Base-by-base conservation (phyloP, 805 yeast species). In the Nakazawaea molendinolei region DNA sequence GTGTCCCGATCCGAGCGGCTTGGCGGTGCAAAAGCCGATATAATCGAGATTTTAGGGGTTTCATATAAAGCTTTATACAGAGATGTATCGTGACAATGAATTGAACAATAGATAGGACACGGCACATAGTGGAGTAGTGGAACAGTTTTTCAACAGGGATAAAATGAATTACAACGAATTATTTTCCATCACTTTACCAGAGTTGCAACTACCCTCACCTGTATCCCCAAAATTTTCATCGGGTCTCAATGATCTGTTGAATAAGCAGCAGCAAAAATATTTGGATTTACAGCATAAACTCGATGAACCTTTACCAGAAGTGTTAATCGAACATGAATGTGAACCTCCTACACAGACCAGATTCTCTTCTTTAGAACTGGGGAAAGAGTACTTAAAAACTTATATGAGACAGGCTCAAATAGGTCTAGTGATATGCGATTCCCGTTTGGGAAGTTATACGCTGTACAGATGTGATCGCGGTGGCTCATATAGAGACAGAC, bases 201-300 rank as follows among this genome's bases (percentile, higher is more conserved):
- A n/a, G n/a, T n/a, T n/a, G n/a, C n/a, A n/a, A n/a, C n/a, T n/a
- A n/a, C n/a, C n/a, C n/a, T n/a, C n/a, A n/a, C n/a, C n/a, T n/a
- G n/a, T n/a, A n/a, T n/a, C n/a, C n/a, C n/a, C n/a, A n/a, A n/a
- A n/a, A n/a, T n/a, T n/a, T n/a, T n/a, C n/a, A n/a, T n/a, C n/a
- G 61, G 66, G 33, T 61, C 67, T 34, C 8, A 13, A 23, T 5
- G 36, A 36, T 8, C 31, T 17, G 13, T 18, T 36, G 9, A 18
- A n/a, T 5, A 18, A 27, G 17, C 40, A 36, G 27, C 36, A 31
- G 18, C 28, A 31, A 22, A 17, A 19, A 15, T 36, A 23, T 31
- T 9, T 21, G 12, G 17, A 17, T 3, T 22, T 36, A 17, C 29
- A 26, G 10, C 21, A 20, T 9, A 27, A 27, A 14, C 9, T 31